Evolutionary conservation across 306 rosid species (phyloP).

Genomic region (Fagus crenata): DNA sequence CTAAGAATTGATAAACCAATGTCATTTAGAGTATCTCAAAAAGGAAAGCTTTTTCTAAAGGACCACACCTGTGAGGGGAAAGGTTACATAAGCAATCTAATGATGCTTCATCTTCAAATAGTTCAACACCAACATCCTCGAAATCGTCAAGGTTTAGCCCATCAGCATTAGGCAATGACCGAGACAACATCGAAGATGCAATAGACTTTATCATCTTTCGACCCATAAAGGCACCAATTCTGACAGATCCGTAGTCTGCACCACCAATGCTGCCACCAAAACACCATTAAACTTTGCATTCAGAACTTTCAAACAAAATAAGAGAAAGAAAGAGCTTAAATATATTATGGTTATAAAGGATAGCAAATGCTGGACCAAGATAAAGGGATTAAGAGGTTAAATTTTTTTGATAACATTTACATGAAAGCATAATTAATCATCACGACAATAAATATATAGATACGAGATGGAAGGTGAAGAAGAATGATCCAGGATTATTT

Average conservation of each 20-base stretch:
- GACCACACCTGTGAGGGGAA: slow-evolving; percentile 77
- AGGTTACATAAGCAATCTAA: slow-evolving; percentile 81
- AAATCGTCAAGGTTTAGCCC: slow-evolving; percentile 59
- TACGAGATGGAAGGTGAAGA: neutral
- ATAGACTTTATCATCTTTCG: slow-evolving; percentile 71
- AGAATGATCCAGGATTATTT: neutral
- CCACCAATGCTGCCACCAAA: slow-evolving; percentile 51
- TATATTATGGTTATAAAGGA: neutral
- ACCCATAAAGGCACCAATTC: slow-evolving; percentile 90
- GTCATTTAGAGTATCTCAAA: neutral
- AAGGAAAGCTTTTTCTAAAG: neutral
- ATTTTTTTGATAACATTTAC: neutral
- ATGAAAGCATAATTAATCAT: neutral
- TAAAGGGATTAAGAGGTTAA: neutral
- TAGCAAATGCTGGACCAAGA: neutral
- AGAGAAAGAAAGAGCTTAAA: neutral
- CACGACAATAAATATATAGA: neutral
- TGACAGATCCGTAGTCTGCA: slow-evolving; percentile 64
- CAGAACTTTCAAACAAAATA: neutral
- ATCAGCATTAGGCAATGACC: slow-evolving; percentile 35
- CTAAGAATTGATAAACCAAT: neutral
- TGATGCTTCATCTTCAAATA: slow-evolving; percentile 68
- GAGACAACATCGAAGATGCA: slow-evolving; percentile 59
- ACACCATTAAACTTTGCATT: neutral
- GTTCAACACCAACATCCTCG: slow-evolving; percentile 61